Base-by-base conservation (phyloP, 202 grass and related monocot species). In the Hordeum pubiflorum region DNA sequence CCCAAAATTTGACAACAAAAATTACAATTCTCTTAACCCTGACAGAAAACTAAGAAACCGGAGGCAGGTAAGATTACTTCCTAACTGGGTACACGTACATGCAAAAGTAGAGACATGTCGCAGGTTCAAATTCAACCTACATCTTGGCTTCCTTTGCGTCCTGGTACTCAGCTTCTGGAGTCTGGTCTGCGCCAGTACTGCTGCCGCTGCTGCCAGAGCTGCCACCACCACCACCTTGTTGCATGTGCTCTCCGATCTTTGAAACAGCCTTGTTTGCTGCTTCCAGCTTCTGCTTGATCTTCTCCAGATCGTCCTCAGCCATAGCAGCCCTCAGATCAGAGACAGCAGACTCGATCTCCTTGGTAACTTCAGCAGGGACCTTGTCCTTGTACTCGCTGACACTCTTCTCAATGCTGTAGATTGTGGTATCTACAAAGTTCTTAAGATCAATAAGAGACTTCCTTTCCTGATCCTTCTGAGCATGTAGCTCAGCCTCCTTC, bases 231-330 rank as follows among this genome's bases (percentile, higher is more conserved):
- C 84, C 57, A 20, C 87, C 89, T n/a, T n/a, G n/a, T 44, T 89
- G 79, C 90, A 94, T 92, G 87, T 97, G 94, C 81, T 94, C 70
- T 32, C 94, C 94, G 39, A 97, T 97, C 90, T 97, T 97, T 1
- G 91, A 92, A 4, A 94, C 94, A 4, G 94, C 89, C 79, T 97
- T 97, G 83, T 97, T 94, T 59, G 94, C 92, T 4, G 76, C 86
- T 36, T 97, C 92, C 2, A 97, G 84, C 82, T 97, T 97, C 79
- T 97, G 91, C 88, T 93, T 97, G 75, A 97, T 97, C 84, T 89
- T 92, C 1, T 97, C 94, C 76, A 79, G 83, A 36, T 89, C 79
- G 1, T 94, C 86, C 9, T 87, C 79, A 18, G 71, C 82, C 88
- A 97, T 94, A 17, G 90, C 92, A 18, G 87, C 62, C 79, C 92